These are phyloP conservation scores for Cubamyces lactineus DNA, from an alignment of 768 basidiomycete genomes.

Conservation along the genomic window DNA sequence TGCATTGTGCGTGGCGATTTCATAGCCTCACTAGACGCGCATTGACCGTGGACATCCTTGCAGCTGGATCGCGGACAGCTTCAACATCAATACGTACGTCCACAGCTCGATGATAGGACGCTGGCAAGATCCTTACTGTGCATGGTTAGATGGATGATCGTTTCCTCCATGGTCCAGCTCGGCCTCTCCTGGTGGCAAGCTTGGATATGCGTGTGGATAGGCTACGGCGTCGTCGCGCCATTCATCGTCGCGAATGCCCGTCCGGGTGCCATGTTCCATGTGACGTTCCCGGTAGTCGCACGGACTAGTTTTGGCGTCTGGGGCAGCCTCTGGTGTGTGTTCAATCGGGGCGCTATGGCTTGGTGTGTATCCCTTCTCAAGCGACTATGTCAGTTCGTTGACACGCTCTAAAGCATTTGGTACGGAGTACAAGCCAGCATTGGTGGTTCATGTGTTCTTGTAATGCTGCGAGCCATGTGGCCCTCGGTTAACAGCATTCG, in stretches of 20 bases:
- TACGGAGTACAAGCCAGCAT: conserved; percentile 83
- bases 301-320: conserved; percentile 80
- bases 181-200: conserved; percentile 86
- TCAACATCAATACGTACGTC: conserved; percentile 75
- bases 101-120: background rate
- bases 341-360: conserved; percentile 74
- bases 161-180: conserved; percentile 71
- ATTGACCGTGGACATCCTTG: conserved; percentile 13
- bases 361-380: conserved; percentile 49
- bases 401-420: conserved; percentile 55
- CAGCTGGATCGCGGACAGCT: conserved; percentile 82
- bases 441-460: conserved; percentile 76
- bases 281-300: conserved; percentile 76
- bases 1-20: conserved; percentile 51
- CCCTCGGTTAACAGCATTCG: conserved; percentile 70
- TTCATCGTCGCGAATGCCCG: conserved; percentile 80
- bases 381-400: too few relatives aligned
- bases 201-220: conserved; percentile 77
- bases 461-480: conserved; percentile 78
- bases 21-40: background rate
- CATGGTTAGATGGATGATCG: conserved; percentile 68
- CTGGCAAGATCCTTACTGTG: background rate
- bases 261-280: conserved; percentile 75
- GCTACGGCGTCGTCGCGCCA: conserved; percentile 47
- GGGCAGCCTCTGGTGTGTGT: conserved; percentile 79